phyloP scores from a whole-genome alignment of 768 basidiomycete species.

The Clitopilus passeckerianus region DNA sequence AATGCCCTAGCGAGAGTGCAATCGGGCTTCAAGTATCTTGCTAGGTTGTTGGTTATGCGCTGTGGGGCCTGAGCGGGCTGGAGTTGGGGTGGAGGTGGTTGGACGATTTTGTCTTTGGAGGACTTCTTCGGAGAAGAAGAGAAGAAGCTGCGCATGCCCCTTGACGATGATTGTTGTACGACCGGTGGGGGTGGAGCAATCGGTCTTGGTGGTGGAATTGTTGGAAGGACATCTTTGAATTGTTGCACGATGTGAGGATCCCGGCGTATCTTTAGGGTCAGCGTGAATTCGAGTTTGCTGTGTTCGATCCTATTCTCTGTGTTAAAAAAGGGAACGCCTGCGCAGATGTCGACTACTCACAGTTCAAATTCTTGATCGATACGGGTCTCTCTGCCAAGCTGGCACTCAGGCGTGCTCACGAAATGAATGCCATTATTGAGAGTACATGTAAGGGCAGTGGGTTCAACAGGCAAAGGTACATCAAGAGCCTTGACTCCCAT shows the following conservation, averaged over 20 bases:
- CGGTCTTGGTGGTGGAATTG: slow-evolving; percentile 37
- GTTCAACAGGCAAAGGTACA: slow-evolving; percentile 74
- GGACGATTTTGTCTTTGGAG: slow-evolving; percentile 40
- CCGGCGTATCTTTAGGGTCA: slow-evolving; percentile 81
- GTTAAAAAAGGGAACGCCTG: background rate
- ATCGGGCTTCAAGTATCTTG: slow-evolving; percentile 77
- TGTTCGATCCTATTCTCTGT: slow-evolving; percentile 67
- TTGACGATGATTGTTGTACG: slow-evolving; percentile 48
- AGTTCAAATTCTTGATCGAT: slow-evolving; percentile 91
- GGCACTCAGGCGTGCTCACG: slow-evolving; percentile 81
- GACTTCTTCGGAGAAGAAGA: slow-evolving; percentile 69
- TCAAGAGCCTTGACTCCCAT: slow-evolving; percentile 67
- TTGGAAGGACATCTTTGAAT: slow-evolving; percentile 56
- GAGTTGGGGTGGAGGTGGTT: slow-evolving; percentile 30
- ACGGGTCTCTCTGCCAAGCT: slow-evolving; percentile 49
- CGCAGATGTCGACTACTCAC: slow-evolving; percentile 37
- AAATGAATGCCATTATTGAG: slow-evolving; percentile 97
- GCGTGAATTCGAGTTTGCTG: slow-evolving; percentile 91
- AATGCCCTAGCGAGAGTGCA: slow-evolving; percentile 87
- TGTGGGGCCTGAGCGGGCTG: slow-evolving; percentile 29
- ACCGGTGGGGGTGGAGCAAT: slow-evolving; percentile 27
- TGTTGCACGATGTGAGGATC: slow-evolving; percentile 83
- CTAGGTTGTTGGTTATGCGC: slow-evolving; percentile 67
- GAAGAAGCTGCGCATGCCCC: slow-evolving; percentile 74
- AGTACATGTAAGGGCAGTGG: slow-evolving; percentile 76